Evolutionary conservation across 129 eudicot genomes (phyloP).

Genomic region (Pittosporum tobira): DNA sequence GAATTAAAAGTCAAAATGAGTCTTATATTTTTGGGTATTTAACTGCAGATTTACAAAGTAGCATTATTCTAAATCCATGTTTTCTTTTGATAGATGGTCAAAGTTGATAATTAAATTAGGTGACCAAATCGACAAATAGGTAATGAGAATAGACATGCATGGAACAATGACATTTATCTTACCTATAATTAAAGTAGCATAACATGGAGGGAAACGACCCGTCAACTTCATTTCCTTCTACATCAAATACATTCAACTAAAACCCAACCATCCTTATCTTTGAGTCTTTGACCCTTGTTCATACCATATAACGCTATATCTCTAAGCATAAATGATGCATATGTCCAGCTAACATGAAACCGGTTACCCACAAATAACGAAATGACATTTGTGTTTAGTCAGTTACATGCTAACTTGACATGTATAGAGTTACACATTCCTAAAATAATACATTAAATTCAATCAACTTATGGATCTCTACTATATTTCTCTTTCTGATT

Average conservation of each 20-base stretch:
- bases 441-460: neutral
- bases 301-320: neutral
- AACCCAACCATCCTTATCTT: slow-evolving; percentile 5
- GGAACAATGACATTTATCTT: slow-evolving; percentile 8
- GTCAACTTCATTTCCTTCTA: neutral
- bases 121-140: slow-evolving; percentile 15
- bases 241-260: neutral
- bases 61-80: no score
- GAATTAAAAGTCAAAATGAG: neutral
- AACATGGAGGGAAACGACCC: slow-evolving; percentile 6
- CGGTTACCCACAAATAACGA: no score
- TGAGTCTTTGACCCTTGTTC: neutral
- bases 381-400: no score
- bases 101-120: slow-evolving; percentile 17
- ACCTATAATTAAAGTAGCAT: neutral
- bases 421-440: no score
- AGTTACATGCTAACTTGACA: no score
- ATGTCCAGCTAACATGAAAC: no score
- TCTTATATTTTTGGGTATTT: neutral
- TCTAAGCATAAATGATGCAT: no score
- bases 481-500: slow-evolving; percentile 5
- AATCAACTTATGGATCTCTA: neutral
- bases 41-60: no score
- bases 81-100: slow-evolving; percentile 2
- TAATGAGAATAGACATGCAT: slow-evolving; percentile 11